phyloP scores from a whole-genome alignment of 495 filamentous ascomycete genomes.

The Aspergillus bertholletiae region DNA sequence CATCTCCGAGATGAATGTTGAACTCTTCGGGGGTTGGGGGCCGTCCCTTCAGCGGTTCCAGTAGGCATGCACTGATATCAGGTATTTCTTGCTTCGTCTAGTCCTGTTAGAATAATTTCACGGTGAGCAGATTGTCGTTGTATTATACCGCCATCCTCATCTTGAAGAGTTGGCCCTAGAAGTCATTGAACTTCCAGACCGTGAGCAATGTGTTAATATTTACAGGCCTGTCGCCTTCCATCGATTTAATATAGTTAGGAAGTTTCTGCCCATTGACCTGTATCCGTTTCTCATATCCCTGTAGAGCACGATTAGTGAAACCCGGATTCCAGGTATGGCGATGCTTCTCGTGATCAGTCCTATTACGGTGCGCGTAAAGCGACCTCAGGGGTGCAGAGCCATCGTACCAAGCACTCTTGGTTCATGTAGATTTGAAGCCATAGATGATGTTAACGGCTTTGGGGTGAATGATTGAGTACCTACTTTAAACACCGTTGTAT shows the following conservation, averaged over 20 bases:
- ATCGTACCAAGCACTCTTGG: slow-evolving; percentile 39
- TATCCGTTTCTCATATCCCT: slow-evolving; percentile 31
- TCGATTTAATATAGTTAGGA: slow-evolving; percentile 1
- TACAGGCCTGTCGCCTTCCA: no score
- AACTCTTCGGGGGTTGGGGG: slow-evolving; percentile 13
- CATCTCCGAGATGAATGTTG: slow-evolving; percentile 23
- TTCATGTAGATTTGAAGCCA: slow-evolving; percentile 28
- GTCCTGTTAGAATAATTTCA: neutral
- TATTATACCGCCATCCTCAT: neutral
- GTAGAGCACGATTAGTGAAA: slow-evolving; percentile 28
- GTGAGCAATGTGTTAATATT: slow-evolving; percentile 30
- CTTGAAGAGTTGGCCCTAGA: neutral
- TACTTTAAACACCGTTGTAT: no score
- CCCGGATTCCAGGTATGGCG: slow-evolving; percentile 32
- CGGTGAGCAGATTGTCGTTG: neutral
- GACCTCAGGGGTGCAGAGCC: slow-evolving; percentile 21
- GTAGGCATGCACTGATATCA: slow-evolving; percentile 23
- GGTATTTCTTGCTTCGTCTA: slow-evolving; percentile 4
- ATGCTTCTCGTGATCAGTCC: slow-evolving; percentile 25
- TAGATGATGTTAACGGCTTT: slow-evolving; percentile 28
- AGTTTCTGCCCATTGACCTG: slow-evolving; percentile 20
- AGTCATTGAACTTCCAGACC: neutral
- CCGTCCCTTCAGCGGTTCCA: slow-evolving; percentile 15
- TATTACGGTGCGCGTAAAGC: slow-evolving; percentile 33
- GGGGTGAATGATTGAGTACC: slow-evolving; percentile 32